Base-by-base conservation (phyloP, 257 asterid genomes). In the Echium plantagineum region DNA sequence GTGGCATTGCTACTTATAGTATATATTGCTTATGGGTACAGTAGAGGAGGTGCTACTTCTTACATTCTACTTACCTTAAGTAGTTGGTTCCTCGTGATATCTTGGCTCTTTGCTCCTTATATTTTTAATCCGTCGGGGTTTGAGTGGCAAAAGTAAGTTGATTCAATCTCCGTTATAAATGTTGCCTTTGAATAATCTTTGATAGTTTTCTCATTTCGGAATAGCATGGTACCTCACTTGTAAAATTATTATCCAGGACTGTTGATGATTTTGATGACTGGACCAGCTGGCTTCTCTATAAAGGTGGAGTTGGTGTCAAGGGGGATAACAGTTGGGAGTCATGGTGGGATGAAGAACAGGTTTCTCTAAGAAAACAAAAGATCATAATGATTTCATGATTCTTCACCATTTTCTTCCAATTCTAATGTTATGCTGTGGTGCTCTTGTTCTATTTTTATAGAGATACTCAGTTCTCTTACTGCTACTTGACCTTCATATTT, bases 301-400 rank as follows among this genome's bases (percentile, higher is more conserved):
- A 93, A 75, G 98, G 98, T 54, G 98, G 98, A 66, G 97, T 93
- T 69, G 98, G 98, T 61, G 75, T 93, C 67, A 86, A 81, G 74
- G 98, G 95, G 61, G 97, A 93, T 20, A 71, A 81, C 68, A 91
- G 98, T 68, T 93, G 98, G 98, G 98, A 93, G 78, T 89, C 97
- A 57, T 93, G 98, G 98, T 93, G 98, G 98, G 98, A 86, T 60
- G 98, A 93, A 76, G 98, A 93, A 75, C 97, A 88, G 97, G 98
- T 91, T 15, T 62, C 68, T 65, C 66, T 12, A 53, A n/a, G 57
- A 19, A 53, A 53, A n/a, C 19, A 17, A 22, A 4, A 8, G 24
- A 10, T 42, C 49, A 13, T 7, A 42, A 42, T 42, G 12, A 13
- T 42, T 13, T 42, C 49, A 0, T 7, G 49, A 13, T 42, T 42